Evolutionary conservation across 306 rosid genomes (phyloP), one percentile per base, ranked within the genome.

Genomic region (Rosa multiflora): DNA sequence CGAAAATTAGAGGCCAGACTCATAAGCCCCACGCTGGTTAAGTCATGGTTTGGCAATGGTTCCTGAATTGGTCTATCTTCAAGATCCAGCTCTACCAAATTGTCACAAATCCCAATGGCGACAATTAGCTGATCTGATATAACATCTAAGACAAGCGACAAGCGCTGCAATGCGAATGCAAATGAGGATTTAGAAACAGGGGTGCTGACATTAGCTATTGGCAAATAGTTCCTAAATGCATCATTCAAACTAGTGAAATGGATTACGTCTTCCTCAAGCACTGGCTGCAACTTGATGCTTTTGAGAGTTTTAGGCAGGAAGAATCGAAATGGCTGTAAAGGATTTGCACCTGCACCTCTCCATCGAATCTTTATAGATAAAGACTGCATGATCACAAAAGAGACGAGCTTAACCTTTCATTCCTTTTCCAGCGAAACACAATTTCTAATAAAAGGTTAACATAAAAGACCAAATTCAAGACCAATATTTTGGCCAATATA

Each of bases 51-150:
- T 49, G 73, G 35, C 44, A 68, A 12, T 40, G 70, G 80, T 40
- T 68, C 80, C 29, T 21, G 40, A 76, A 8, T 12, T 26, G 86
- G 80, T 59, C 53, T 78, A 55, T 83, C 86, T 78, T 83, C 80
- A 43, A 83, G 82, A 72, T 83, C 77, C 35, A 83, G 80, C 82
- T 83, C 86, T 51, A 74, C 74, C 80, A 83, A 78, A 74, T 37
- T 69, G 58, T 82, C 80, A 68, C 75, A 79, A 59, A 62, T 56
- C 37, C 39, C 8, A n/a, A 83, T 69, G 73, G 18, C 26, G 1
- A 74, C 52, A 32, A 83, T 40, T 14, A 83, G 75, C n/a, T 68
- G 76, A 74, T 83, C 77, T 32, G 83, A 47, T 39, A 83, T 74
- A 29, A 78, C 76, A 78, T 78, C 86, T 59, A 83, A 74, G 43